Evolutionary conservation across 257 asterid species (phyloP), one percentile per base, ranked within the genome.

Genomic region (Plectranthus barbatus): DNA sequence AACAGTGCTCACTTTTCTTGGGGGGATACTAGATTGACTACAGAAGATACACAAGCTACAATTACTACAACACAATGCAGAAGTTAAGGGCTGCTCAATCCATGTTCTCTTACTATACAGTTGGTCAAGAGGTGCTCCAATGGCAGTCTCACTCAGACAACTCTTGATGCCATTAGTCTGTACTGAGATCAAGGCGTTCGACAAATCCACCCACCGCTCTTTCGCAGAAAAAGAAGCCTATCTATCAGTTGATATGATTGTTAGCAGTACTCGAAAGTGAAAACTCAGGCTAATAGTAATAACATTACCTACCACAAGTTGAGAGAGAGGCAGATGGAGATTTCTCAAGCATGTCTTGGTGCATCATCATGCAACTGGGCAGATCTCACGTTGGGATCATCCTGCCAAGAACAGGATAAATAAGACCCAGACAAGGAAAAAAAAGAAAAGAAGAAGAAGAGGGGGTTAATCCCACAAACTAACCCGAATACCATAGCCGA

Each of bases 321-420:
- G 56, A 21, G 62, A 42, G 18, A n/a, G 17, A 13, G 44, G 10
- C n/a, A 37, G 13, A 36, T 73, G 66, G 21, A 57, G 21, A 24
- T 39, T 64, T 67, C 61, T 91, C 85, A 92, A 15, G 86, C 71
- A 75, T 92, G 97, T 62, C 99, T 79, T 24, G 86, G 66, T 29
- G 90, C 79, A 48, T 89, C 93, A 24, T 89, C 97, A 8, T 86
- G 95, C 88, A 92, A 68, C 66, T 86, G 96, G 29, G 89, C 68
- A 61, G 97, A 73, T 76, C 97, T 84, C 76, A 86, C 86, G 37
- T 61, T 82, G 23, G 93, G 76, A 63, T 92, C 99, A 5, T 92
- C 99, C 96, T 92, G 85, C 67, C 41, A 81, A 53, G 42, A 56
- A 62, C 23, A 37, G 19, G 39, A 67, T 47, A 6, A 63, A 51